Percentiles rank a stretch among this genome's conserved stretches.
Conservation (phyloP, 768 basidiomycete genomes). For the Termitomyces sp. region DNA sequence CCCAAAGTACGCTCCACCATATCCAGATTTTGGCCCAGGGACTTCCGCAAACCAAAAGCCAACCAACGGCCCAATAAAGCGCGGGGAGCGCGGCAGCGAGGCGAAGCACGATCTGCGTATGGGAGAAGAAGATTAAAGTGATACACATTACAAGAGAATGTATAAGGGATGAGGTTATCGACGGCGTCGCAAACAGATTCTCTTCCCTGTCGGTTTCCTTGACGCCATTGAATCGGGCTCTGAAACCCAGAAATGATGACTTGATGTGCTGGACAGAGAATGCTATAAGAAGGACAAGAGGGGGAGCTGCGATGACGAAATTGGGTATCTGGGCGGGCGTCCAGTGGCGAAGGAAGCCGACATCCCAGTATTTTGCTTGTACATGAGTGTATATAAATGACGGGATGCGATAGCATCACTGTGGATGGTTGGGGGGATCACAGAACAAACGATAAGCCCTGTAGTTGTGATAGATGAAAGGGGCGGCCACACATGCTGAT, state of each 20-base stretch:
- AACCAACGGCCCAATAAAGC: no score
- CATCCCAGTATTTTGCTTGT: conserved; percentile 84
- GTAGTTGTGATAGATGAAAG: conserved; percentile 73
- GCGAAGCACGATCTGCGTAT: no score
- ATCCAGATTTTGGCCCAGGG: no score
- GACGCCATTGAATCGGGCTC: neutral
- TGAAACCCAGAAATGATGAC: conserved; percentile 23
- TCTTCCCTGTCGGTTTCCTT: neutral
- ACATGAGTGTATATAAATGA: conserved; percentile 82
- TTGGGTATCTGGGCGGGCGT: conserved; percentile 80
- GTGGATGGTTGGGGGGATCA: conserved; percentile 19
- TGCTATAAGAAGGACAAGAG: no score
- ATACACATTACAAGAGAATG: no score
- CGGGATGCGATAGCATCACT: conserved; percentile 62
- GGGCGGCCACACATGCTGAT: conserved; percentile 47
- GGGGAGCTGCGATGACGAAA: conserved; percentile 34
- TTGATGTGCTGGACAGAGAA: conserved; percentile 36
- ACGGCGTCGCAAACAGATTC: no score
- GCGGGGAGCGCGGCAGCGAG: no score
- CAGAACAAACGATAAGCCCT: conserved; percentile 72
- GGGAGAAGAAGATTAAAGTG: no score
- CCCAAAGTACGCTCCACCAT: no score
- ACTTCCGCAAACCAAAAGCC: no score
- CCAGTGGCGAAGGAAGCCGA: conserved; percentile 88
- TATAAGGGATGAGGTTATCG: no score